Evolutionary conservation across 2,329 filamentous ascomycete species (phyloP).

Genomic region (Ophiostoma populinum): DNA sequence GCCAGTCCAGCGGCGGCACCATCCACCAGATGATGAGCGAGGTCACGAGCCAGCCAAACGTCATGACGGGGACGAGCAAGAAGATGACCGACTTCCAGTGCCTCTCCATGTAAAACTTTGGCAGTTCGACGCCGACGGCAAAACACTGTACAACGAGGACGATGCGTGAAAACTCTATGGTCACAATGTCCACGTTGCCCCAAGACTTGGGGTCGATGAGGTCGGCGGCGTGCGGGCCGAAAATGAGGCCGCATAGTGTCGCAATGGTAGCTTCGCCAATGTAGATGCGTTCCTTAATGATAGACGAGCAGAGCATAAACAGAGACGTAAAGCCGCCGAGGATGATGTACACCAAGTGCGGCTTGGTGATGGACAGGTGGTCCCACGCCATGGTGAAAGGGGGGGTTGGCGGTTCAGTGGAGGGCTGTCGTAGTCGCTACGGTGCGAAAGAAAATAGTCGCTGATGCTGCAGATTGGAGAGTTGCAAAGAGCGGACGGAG

Average conservation of each 20-base stretch:
- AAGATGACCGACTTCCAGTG: conserved; percentile 90
- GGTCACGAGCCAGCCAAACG: conserved; percentile 82
- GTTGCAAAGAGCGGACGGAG: no score
- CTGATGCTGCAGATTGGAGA: no score
- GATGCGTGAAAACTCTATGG: conserved; percentile 75
- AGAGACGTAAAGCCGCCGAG: conserved; percentile 91
- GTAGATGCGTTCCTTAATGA: conserved; percentile 97
- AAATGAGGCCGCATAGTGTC: conserved; percentile 74
- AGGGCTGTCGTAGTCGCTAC: no score
- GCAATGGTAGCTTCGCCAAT: conserved; percentile 96
- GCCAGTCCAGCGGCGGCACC: conserved; percentile 61
- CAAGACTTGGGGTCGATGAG: conserved; percentile 60
- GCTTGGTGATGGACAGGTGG: conserved; percentile 72
- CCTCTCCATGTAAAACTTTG: conserved; percentile 90
- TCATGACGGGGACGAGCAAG: conserved; percentile 90
- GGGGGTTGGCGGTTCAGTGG: no score
- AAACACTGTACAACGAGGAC: conserved; percentile 88
- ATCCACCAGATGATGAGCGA: conserved; percentile 94
- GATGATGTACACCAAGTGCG: conserved; percentile 97
- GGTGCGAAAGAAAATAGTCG: not conserved
- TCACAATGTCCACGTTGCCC: conserved; percentile 75
- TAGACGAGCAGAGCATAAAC: conserved; percentile 95
- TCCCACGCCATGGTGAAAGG: conserved; percentile 50
- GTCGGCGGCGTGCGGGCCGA: conserved; percentile 69
- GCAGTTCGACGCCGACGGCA: conserved; percentile 77